Evolutionary conservation across 176 grass and related monocot genomes (phyloP).

Genomic region (Poa annua): DNA sequence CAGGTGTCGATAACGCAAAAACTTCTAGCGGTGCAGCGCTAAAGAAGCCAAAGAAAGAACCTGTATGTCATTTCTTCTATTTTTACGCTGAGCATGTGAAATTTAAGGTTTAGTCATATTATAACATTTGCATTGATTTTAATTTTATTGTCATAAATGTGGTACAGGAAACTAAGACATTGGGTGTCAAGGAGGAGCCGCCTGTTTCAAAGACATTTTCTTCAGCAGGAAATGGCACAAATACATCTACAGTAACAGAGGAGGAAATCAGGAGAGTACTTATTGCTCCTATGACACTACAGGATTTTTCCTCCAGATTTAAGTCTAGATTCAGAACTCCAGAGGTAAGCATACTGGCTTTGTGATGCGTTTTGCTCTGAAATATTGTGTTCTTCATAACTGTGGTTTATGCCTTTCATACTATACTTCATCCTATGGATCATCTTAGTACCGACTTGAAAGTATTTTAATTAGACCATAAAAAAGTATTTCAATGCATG

Average conservation of each 20-base stretch:
- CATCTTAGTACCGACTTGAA: not conserved
- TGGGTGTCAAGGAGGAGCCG: conserved; percentile 21
- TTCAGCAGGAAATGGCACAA: conserved; percentile 8
- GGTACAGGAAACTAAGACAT: conserved; percentile 41
- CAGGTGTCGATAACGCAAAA: conserved; percentile 60
- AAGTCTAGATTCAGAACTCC: conserved; percentile 42
- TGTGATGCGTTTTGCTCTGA: conserved; percentile 28
- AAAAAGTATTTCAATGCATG: not conserved
- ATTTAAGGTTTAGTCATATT: conserved; percentile 31
- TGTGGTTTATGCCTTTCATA: conserved; percentile 15
- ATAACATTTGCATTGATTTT: not conserved
- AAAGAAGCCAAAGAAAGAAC: conserved; percentile 64
- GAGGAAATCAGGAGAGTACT: conserved; percentile 75
- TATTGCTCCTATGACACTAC: conserved; percentile 43
- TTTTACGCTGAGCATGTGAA: not conserved
- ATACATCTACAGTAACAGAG: conserved; percentile 56
- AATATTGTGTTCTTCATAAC: conserved; percentile 14
- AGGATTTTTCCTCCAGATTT: conserved; percentile 69
- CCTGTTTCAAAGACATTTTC: conserved; percentile 44
- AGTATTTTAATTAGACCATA: not conserved
- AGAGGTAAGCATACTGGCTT: conserved; percentile 44
- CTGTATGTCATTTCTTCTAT: conserved; percentile 54
- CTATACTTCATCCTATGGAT: not conserved
- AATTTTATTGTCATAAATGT: conserved; percentile 22
- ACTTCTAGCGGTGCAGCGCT: conserved; percentile 32